A percentile compares a stretch with the other conserved stretches of the same genome.
Conservation (phyloP, 257 asterid genomes). For the Paulownia fortunei region DNA sequence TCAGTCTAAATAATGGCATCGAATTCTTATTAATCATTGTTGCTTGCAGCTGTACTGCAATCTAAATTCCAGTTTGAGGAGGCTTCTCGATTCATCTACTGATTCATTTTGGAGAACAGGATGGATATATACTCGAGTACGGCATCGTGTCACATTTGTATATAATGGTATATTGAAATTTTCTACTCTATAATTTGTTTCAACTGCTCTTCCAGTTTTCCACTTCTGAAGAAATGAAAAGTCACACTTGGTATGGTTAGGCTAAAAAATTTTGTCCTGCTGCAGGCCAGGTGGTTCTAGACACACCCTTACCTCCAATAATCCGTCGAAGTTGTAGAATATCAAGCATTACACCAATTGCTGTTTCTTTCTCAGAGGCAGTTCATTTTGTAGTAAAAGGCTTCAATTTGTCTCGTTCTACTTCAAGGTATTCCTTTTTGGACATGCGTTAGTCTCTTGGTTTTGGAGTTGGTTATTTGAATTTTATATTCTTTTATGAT, state of each 20-base stretch:
- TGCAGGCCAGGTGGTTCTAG: slow-evolving; percentile 71
- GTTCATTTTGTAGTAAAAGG: slow-evolving; percentile 72
- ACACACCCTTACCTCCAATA: slow-evolving; percentile 52
- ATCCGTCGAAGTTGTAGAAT: slow-evolving; percentile 51
- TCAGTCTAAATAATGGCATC: not conserved
- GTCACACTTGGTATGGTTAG: slow-evolving; percentile 4
- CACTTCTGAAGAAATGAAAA: not conserved
- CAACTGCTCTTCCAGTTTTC: not conserved
- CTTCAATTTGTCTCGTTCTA: slow-evolving; percentile 55
- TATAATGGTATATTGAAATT: slow-evolving; percentile 55
- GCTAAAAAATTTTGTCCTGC: slow-evolving; percentile 22
- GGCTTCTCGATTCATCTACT: slow-evolving; percentile 61
- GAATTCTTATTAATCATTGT: slow-evolving; percentile 19
- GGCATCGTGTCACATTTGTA: slow-evolving; percentile 58
- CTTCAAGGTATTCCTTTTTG: slow-evolving; percentile 57
- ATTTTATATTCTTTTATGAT: not conserved
- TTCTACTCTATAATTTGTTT: slow-evolving; percentile 19
- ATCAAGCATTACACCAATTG: slow-evolving; percentile 68
- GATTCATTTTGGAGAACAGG: slow-evolving; percentile 79
- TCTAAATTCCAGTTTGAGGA: slow-evolving; percentile 57
- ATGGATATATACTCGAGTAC: slow-evolving; percentile 72
- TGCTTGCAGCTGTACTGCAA: slow-evolving; percentile 62
- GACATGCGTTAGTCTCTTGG: not conserved
- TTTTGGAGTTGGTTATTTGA: slow-evolving; percentile 14
- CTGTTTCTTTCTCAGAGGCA: slow-evolving; percentile 60